phyloP scores from a whole-genome alignment of 2,329 filamentous ascomycete genomes.

The Septoria linicola region DNA sequence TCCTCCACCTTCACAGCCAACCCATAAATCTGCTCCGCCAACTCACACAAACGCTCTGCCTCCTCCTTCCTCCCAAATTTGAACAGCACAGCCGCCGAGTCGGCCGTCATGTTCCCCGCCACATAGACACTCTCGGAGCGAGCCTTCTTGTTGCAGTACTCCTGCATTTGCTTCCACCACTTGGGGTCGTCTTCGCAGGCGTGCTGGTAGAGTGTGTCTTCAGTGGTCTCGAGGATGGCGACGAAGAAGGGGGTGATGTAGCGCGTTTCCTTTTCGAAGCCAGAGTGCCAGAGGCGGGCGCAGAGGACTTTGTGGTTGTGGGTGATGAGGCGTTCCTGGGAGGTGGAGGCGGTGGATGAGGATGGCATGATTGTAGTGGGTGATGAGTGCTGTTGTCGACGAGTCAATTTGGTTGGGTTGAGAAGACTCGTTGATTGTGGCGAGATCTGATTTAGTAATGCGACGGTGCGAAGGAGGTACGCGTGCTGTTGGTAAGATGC shows the following conservation, averaged over 20 bases:
- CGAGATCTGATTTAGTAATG: no score
- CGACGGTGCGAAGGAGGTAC: no score
- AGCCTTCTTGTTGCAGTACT: conserved; percentile 5
- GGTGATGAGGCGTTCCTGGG: conserved; percentile 14
- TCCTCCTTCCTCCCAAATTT: conserved; percentile 21
- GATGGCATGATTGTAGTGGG: conserved; percentile 15
- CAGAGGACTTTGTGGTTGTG: conserved; percentile 12
- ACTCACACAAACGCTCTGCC: conserved; percentile 18
- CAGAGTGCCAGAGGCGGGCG: conserved; percentile 13
- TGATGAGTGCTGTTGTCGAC: not conserved
- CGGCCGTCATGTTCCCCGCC: conserved; percentile 13
- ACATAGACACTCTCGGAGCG: conserved; percentile 4
- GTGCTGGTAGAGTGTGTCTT: not conserved
- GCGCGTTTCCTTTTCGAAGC: not conserved
- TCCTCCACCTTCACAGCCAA: conserved; percentile 11
- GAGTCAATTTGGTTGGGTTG: no score
- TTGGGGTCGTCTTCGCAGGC: not conserved
- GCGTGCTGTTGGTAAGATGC: no score
- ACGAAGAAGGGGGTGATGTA: conserved; percentile 6
- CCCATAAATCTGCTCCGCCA: conserved; percentile 15
- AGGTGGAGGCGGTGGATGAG: conserved; percentile 17
- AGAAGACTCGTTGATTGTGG: no score
- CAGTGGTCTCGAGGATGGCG: conserved; percentile 10
- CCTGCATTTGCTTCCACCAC: conserved; percentile 2
- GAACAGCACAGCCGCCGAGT: conserved; percentile 18